Evolutionary conservation across 305 asterid species (phyloP).

Genomic region (Rubia peregrina): DNA sequence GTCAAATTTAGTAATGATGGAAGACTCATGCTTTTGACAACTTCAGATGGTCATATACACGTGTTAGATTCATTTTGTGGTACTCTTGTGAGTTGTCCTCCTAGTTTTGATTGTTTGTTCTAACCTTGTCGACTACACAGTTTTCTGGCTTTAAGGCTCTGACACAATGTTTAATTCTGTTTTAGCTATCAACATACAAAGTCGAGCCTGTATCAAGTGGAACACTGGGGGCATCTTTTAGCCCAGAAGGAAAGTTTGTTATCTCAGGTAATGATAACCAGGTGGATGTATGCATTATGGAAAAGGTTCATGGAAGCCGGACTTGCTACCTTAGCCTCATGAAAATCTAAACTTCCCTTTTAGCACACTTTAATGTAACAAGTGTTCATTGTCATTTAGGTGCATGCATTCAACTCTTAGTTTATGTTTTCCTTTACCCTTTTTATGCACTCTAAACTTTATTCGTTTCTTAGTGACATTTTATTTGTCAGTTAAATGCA

Average conservation of each 20-base stretch:
- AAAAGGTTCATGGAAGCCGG: neutral
- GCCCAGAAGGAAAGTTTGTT: conserved; percentile 90
- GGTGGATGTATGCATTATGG: neutral
- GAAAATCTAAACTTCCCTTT: neutral
- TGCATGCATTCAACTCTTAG: neutral
- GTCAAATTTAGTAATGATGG: conserved; percentile 94
- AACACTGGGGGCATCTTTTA: conserved; percentile 93
- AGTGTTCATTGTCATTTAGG: neutral
- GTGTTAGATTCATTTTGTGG: conserved; percentile 93
- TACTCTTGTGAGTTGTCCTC: conserved; percentile 53
- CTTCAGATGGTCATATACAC: conserved; percentile 76
- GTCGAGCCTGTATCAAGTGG: conserved; percentile 81
- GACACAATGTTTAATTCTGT: conserved; percentile 14
- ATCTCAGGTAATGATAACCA: conserved; percentile 53
- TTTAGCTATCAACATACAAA: conserved; percentile 63
- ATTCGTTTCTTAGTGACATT: neutral
- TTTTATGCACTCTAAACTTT: neutral
- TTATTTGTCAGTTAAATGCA: neutral
- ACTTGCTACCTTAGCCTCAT: conserved; percentile 8
- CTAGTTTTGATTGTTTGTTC: conserved; percentile 1
- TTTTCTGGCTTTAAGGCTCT: conserved; percentile 2
- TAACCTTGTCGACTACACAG: neutral
- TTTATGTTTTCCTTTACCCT: neutral
- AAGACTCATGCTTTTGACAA: conserved; percentile 85
- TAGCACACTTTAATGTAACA: neutral